Base-by-base conservation (phyloP, 306 rosid species). In the Dalbergia cultrata region DNA sequence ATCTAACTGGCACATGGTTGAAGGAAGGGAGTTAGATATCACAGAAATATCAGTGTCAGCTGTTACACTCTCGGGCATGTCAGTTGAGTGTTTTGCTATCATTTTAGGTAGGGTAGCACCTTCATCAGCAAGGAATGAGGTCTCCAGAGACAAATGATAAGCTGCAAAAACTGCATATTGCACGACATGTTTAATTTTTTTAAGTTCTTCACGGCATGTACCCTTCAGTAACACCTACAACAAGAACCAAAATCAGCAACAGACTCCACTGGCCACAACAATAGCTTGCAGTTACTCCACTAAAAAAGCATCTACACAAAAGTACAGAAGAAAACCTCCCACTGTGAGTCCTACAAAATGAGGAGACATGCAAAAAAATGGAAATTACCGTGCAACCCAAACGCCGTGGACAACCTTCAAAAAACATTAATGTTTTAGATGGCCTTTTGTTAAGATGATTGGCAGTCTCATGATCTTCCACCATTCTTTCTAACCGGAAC, bases 91-190 rank as follows among this genome's bases (percentile, higher is more conserved):
- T 75, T 82, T 87, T 41, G 80, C 73, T 53, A 83, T 77, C 86
- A 89, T 87, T 87, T 92, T 92, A 57, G 98, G 98, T 33, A 96
- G 90, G 65, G 97, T 87, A 80, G 98, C 99, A 86, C 99, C 99
- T 87, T 96, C 99, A 61, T 96, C 99, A 21, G 91, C 99, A 72
- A 96, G 98, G 80, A 96, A 96, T 50, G 99, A 96, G 70, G 98
- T 96, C 88, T 96, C 95, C 52, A 93, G 97, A 61, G 99, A 96
- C 81, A 96, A 93, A 83, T 96, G 99, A 89, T 96, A 93, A 52
- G 97, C 99, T 31, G 99, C 99, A 86, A 96, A 96, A 64, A 96
- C 86, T 70, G 98, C 97, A 90, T 85, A 93, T 80, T 93, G 97
- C 81, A 92, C 85, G 39, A 92, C 98, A 85, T 85, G 88, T 72